Evolutionary conservation across 345 rosid species (phyloP), one percentile per base, ranked within the genome.

Genomic region (Pistacia vera): DNA sequence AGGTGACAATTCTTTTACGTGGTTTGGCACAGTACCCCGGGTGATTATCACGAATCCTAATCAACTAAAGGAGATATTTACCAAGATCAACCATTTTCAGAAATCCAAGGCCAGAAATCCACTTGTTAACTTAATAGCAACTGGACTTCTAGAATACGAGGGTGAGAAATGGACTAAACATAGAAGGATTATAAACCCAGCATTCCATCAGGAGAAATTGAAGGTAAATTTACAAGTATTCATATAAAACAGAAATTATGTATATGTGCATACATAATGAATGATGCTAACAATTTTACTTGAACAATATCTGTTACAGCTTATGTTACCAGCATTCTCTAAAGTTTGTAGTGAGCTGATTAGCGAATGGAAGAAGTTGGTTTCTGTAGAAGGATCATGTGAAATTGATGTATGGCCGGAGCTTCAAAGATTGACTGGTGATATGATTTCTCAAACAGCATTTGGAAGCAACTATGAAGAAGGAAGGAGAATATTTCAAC

Each of bases 131-230:
- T 6, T 75, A 28, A 72, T 88, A 54, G 81, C 55, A 51, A 52
- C 71, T 1, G 92, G 90, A 30, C 79, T 88, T 8, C 81, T 57
- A 0, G 63, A 38, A 33, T 71, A 72, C 18, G 83, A 83, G 8
- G 92, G 88, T 25, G 81, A 85, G 30, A 79, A 86, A 66, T 88
- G 91, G 91, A 76, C 75, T 10, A 81, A 54, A n/a, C 88, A 81
- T 58, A 83, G 91, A 68, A 86, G 80, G 74, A 83, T 88, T 35
- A 77, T 83, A 66, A 88, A 88, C 46, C 91, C 87, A 4, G 90
- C 92, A 11, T 88, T 88, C 70, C 83, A 81, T 28, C 75, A 72
- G 12, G 87, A 86, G 75, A 86, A 86, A 80, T 80, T 88, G 57
- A 88, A 88, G 89, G 89, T 88, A 20, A 48, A 16, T 11, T 59